These are phyloP conservation scores for Nitzschia sp. DNA, from an alignment of 108 stramenopile species.

Conservation along the genomic window DNA sequence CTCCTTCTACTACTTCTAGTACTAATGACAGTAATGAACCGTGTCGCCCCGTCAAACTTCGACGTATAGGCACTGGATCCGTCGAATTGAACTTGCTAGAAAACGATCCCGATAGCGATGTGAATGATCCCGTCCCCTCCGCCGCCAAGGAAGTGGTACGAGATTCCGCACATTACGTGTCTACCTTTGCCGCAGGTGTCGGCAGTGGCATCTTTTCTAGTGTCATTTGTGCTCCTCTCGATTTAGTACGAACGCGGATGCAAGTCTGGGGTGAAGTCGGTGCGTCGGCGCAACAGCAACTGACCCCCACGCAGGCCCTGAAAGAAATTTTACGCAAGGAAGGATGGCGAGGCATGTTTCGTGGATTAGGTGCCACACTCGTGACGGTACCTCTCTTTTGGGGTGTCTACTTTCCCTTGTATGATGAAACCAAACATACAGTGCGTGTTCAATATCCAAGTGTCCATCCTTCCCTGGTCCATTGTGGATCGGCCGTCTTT, in stretches of 20 bases:
- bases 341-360: conserved; percentile 82
- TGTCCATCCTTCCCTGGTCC: conserved; percentile 59
- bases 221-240: conserved; percentile 88
- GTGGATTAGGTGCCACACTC: conserved; percentile 87
- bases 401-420: conserved; percentile 80
- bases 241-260: conserved; percentile 84
- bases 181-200: conserved; percentile 76
- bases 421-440: conserved; percentile 51
- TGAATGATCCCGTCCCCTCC: background rate
- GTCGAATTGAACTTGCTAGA: background rate
- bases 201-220: conserved; percentile 78
- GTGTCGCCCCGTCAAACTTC: background rate
- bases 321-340: conserved; percentile 65
- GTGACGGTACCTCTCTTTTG: conserved; percentile 90
- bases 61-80: background rate
- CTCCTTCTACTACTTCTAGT: too few species aligned
- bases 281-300: background rate
- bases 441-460: conserved; percentile 26
- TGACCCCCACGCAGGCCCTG: conserved; percentile 28
- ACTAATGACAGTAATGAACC: too few species aligned
- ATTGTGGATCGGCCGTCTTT: conserved; percentile 71
- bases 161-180: conserved; percentile 46
- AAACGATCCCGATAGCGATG: conserved; percentile 1
- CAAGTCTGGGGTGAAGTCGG: conserved; percentile 79
- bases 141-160: conserved; percentile 4